Evolutionary conservation across 106 monocot genomes (phyloP).

Genomic region (Posidonia australis): DNA sequence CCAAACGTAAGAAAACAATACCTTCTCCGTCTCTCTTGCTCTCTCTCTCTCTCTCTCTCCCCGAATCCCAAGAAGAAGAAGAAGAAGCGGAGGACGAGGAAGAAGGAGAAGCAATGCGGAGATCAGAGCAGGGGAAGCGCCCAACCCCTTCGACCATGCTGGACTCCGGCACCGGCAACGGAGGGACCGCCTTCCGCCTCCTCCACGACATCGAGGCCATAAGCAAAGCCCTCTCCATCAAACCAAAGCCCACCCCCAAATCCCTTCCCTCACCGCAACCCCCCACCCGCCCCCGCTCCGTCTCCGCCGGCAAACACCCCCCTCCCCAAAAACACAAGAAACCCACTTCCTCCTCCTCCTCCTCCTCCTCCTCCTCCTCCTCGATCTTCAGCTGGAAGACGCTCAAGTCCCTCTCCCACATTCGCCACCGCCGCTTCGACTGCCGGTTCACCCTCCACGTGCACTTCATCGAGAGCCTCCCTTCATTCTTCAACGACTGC

Average conservation of each 20-base stretch:
- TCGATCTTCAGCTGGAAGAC: conserved; percentile 64
- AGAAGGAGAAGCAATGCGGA: background rate
- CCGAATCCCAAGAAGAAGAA: too few relatives aligned
- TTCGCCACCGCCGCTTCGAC: conserved; percentile 64
- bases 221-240: conserved; percentile 51
- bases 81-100: too few relatives aligned
- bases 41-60: too few relatives aligned
- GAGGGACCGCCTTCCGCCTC: conserved; percentile 27
- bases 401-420: conserved; percentile 56
- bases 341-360: conserved; percentile 8
- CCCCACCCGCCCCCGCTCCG: conserved; percentile 12
- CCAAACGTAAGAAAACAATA: too few relatives aligned
- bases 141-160: background rate
- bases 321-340: background rate
- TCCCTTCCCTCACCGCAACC: conserved; percentile 14
- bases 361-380: conserved; percentile 12
- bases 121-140: conserved; percentile 3
- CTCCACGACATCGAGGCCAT: conserved; percentile 71
- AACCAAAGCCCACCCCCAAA: conserved; percentile 19
- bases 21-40: too few relatives aligned
- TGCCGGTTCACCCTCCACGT: conserved; percentile 72
- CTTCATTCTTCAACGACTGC: conserved; percentile 30
- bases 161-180: conserved; percentile 12
- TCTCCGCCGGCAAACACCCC: conserved; percentile 20
- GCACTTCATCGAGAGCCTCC: conserved; percentile 54